These are phyloP conservation scores for Gautieria morchelliformis DNA, from an alignment of 768 basidiomycete species.

Conservation along the genomic window DNA sequence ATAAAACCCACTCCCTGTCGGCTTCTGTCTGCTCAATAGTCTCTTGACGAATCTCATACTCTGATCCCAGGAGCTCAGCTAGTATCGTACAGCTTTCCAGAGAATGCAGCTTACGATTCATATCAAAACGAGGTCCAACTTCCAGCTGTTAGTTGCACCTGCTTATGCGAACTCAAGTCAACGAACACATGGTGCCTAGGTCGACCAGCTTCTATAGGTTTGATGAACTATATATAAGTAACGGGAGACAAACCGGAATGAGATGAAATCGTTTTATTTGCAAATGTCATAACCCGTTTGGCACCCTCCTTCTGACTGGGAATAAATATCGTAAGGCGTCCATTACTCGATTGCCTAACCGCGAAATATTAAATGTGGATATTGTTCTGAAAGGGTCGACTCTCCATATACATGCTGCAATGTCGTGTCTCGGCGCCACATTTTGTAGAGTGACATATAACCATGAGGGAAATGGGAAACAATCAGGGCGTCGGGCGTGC, in stretches of 20 bases:
- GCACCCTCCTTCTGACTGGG: constrained; percentile 98
- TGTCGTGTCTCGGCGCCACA: constrained; percentile 87
- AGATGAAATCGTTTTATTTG: constrained; percentile 95
- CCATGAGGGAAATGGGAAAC: constrained; percentile 95
- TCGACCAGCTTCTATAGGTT: background rate
- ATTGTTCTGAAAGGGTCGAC: constrained; percentile 95
- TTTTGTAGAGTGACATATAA: constrained; percentile 88
- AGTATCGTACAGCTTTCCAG: background rate
- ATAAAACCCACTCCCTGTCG: too few relatives aligned
- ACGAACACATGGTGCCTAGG: constrained; percentile 93
- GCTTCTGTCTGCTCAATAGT: too few relatives aligned
- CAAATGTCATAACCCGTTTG: constrained; percentile 96
- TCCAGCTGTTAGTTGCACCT: constrained; percentile 93
- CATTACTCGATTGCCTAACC: constrained; percentile 71
- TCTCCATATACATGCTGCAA: constrained; percentile 72
- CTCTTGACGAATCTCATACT: too few relatives aligned
- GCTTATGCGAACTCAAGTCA: constrained; percentile 69
- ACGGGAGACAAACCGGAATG: constrained; percentile 65
- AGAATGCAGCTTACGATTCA: constrained; percentile 82
- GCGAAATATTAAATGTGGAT: constrained; percentile 95
- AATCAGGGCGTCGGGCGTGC: constrained; percentile 89
- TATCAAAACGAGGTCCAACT: constrained; percentile 95
- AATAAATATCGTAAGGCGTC: constrained; percentile 88
- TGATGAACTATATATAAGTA: background rate
- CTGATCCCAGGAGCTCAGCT: background rate